A percentile compares a stretch with the other conserved stretches of the same genome.
phyloP scores from a whole-genome alignment of 805 yeast species.

The Scheffersomyces spartinae region DNA sequence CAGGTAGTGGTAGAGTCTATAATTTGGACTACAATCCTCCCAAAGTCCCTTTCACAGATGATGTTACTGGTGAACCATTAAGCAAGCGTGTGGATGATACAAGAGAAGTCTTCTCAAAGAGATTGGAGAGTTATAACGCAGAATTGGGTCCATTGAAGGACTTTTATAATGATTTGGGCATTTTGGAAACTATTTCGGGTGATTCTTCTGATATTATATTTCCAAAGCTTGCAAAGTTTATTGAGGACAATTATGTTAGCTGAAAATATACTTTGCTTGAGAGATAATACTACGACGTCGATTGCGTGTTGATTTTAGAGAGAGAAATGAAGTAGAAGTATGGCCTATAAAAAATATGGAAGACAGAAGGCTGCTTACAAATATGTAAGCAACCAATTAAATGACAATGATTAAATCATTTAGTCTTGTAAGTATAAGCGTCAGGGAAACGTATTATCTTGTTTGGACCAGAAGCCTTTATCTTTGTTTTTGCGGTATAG shows the following conservation, averaged over 20 bases:
- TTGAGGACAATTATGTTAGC: conserved; percentile 21
- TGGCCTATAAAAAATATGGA: too few species aligned
- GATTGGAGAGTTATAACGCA: conserved; percentile 52
- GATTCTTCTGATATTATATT: conserved; percentile 75
- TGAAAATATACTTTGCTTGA: too few species aligned
- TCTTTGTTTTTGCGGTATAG: too few species aligned
- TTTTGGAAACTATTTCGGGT: conserved; percentile 53
- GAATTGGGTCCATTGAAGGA: conserved; percentile 55
- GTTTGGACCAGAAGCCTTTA: too few species aligned
- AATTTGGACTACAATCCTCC: conserved; percentile 87
- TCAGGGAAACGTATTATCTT: too few species aligned
- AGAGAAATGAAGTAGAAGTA: too few species aligned
- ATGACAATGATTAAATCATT: too few species aligned
- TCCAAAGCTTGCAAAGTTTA: conserved; percentile 47
- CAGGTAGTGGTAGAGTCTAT: conserved; percentile 77
- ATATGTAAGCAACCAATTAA: too few species aligned
- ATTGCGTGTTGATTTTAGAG: too few species aligned
- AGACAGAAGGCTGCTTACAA: too few species aligned
- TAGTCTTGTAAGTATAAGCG: too few species aligned
- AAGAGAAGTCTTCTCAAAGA: conserved; percentile 53
- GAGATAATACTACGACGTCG: too few species aligned
- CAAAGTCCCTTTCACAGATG: conserved; percentile 68
- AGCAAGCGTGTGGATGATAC: conserved; percentile 76
- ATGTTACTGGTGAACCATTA: conserved; percentile 80
- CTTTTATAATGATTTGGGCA: conserved; percentile 35